Percentiles rank a stretch among this genome's conserved stretches.
These are phyloP conservation scores for Entomortierella lignicola DNA, from an alignment of 192 early-diverging fungal genomes.

Conservation along the genomic window DNA sequence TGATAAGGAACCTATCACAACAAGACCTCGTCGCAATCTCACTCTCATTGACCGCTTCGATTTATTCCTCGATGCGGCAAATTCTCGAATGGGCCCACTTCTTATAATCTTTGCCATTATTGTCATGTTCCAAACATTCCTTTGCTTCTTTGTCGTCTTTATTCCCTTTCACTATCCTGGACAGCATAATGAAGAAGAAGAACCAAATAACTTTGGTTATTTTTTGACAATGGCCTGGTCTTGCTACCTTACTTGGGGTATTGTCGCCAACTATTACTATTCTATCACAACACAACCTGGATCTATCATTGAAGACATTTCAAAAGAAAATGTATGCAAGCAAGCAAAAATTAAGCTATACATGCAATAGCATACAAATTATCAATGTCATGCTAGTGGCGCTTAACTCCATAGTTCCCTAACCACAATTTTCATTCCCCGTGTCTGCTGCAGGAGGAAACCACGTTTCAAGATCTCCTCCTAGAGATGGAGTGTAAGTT, in stretches of 20 bases:
- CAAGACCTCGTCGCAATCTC: not conserved
- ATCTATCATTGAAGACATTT: constrained; percentile 46
- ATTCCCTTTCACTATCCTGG: constrained; percentile 60
- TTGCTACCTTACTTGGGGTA: constrained; percentile 63
- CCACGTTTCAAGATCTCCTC: constrained; percentile 55
- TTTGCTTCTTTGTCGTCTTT: constrained; percentile 58
- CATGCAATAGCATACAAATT: not conserved
- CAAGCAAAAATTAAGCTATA: not conserved
- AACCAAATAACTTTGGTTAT: constrained; percentile 51
- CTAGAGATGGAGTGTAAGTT: constrained; percentile 63
- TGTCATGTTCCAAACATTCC: constrained; percentile 55
- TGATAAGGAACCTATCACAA: constrained; percentile 12
- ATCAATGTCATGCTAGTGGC: no score
- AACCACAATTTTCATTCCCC: not conserved
- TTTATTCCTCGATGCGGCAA: constrained; percentile 34
- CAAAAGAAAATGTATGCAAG: not conserved
- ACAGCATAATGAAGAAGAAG: constrained; percentile 42
- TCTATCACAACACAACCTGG: constrained; percentile 65
- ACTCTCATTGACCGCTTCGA: constrained; percentile 20
- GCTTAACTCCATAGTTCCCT: not conserved
- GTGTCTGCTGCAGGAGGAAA: constrained; percentile 47
- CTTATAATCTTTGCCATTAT: constrained; percentile 60
- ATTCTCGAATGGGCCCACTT: constrained; percentile 60
- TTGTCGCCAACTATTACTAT: constrained; percentile 68
- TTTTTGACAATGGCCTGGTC: constrained; percentile 46